A percentile compares a stretch with the other conserved stretches of the same genome.
phyloP scores from a whole-genome alignment of 306 rosid genomes.

The Medicago lupulina region DNA sequence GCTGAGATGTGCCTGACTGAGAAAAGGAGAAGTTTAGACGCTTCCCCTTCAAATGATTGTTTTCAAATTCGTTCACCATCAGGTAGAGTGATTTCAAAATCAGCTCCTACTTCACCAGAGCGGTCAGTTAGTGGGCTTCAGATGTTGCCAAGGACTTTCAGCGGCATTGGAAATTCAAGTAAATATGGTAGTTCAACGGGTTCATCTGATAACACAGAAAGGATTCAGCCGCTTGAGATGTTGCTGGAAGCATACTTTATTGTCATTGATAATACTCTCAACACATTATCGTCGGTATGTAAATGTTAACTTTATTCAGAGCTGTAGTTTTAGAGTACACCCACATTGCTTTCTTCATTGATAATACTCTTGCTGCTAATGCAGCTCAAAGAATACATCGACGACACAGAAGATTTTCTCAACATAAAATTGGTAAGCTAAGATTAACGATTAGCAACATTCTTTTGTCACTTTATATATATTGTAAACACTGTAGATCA shows the following conservation, averaged over 20 bases:
- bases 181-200: constrained; percentile 65
- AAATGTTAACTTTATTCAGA: constrained; percentile 39
- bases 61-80: constrained; percentile 45
- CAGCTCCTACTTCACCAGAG: constrained; percentile 88
- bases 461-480: constrained; percentile 30
- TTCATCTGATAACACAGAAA: constrained; percentile 70
- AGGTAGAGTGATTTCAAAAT: constrained; percentile 56
- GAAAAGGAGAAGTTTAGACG: constrained; percentile 74
- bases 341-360: constrained; percentile 11
- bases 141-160: constrained; percentile 80
- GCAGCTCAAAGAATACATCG: constrained; percentile 54
- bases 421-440: constrained; percentile 90
- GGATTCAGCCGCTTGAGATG: constrained; percentile 87
- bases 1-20: constrained; percentile 99
- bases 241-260: constrained; percentile 95
- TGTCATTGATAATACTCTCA: constrained; percentile 88
- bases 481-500: constrained; percentile 22
- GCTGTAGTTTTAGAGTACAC: constrained; percentile 25
- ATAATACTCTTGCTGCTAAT: constrained; percentile 45
- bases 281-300: constrained; percentile 79
- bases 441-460: constrained; percentile 35
- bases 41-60: constrained; percentile 54
- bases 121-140: constrained; percentile 54
- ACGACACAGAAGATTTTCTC: constrained; percentile 96
- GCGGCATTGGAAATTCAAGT: constrained; percentile 66